Conservation (phyloP, 2,329 filamentous ascomycete species). For the Fusarium albidum region DNA sequence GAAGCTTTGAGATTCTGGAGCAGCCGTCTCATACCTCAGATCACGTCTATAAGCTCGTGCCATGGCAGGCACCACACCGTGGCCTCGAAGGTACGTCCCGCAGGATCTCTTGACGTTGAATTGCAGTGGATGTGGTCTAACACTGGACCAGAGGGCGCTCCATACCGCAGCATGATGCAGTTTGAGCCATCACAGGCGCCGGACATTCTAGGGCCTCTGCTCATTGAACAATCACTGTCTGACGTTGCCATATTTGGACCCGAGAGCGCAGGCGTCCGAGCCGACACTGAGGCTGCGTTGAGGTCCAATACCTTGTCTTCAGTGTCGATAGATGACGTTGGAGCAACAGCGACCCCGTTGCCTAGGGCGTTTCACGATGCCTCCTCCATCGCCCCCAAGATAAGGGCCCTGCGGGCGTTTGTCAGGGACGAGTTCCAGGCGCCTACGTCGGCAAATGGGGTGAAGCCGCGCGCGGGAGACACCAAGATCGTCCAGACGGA, state of each 20-base stretch:
- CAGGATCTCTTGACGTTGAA: background rate
- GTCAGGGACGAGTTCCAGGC: slow-evolving; percentile 42
- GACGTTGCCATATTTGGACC: slow-evolving; percentile 66
- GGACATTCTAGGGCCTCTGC: slow-evolving; percentile 62
- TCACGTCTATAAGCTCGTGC: slow-evolving; percentile 67
- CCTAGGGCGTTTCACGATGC: slow-evolving; percentile 53
- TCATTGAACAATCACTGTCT: slow-evolving; percentile 61
- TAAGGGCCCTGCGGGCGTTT: slow-evolving; percentile 55
- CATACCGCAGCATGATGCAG: slow-evolving; percentile 65
- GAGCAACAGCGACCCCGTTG: slow-evolving; percentile 46
- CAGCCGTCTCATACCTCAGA: slow-evolving; percentile 66
- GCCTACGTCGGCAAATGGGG: slow-evolving; percentile 31
- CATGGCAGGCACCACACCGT: slow-evolving; percentile 67
- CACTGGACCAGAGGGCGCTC: slow-evolving; percentile 51
- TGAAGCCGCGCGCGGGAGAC: slow-evolving; percentile 37
- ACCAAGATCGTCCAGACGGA: slow-evolving; percentile 42
- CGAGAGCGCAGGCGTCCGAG: slow-evolving; percentile 53
- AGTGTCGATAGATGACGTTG: slow-evolving; percentile 47
- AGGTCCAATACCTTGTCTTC: slow-evolving; percentile 45
- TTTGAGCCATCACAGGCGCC: slow-evolving; percentile 64
- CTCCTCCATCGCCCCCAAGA: slow-evolving; percentile 56
- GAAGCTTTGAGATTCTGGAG: slow-evolving; percentile 68
- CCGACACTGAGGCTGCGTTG: slow-evolving; percentile 53
- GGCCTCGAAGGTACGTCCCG: slow-evolving; percentile 58
- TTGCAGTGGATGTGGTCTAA: slow-evolving; percentile 23